Conservation (phyloP, 805 yeast genomes). For the Pichia sporocuriosa region DNA sequence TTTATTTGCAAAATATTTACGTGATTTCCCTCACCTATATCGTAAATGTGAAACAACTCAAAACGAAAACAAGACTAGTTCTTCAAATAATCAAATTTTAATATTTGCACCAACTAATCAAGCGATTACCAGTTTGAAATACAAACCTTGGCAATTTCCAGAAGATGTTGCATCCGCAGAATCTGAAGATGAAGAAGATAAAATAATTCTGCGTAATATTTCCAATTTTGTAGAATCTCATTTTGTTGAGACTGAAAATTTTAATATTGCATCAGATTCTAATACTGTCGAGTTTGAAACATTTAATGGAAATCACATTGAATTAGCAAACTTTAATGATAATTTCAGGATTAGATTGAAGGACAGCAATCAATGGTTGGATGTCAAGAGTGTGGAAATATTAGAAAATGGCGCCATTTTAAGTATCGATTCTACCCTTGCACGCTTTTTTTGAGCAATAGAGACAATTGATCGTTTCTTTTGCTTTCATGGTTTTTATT, state of each 20-base stretch:
- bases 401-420: conserved; percentile 42
- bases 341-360: conserved; percentile 29
- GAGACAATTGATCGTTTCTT: too few relatives aligned
- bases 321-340: conserved; percentile 32
- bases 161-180: conserved; percentile 32
- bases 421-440: conserved; percentile 23
- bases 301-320: conserved; percentile 31
- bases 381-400: conserved; percentile 30
- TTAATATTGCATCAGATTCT: conserved; percentile 12
- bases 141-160: conserved; percentile 86
- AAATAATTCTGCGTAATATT: conserved; percentile 44
- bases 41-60: conserved; percentile 36
- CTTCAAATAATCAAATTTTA: conserved; percentile 29
- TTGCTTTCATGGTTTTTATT: neutral
- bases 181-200: conserved; percentile 35
- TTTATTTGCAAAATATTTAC: conserved; percentile 62
- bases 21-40: conserved; percentile 51
- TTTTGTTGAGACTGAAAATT: conserved; percentile 34
- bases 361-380: conserved; percentile 31
- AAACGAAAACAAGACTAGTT: conserved; percentile 11
- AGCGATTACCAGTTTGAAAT: conserved; percentile 43
- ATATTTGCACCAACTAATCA: conserved; percentile 68
- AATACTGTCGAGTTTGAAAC: conserved; percentile 27
- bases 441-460: too few relatives aligned
- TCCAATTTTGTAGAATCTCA: conserved; percentile 58